phyloP scores from a whole-genome alignment of 768 basidiomycete species.

The Mrakia frigida region DNA sequence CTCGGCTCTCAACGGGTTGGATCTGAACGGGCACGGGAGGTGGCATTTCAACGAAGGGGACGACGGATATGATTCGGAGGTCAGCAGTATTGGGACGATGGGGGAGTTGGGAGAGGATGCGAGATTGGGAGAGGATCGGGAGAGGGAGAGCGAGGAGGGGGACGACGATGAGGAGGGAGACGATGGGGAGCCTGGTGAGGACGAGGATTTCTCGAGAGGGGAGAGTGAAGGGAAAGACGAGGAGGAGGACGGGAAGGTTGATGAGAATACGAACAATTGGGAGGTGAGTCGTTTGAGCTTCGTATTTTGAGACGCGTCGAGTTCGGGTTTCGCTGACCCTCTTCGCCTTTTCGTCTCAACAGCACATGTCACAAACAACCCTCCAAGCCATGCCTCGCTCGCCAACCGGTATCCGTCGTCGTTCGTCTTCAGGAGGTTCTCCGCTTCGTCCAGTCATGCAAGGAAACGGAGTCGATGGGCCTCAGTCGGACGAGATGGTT shows the following conservation, averaged over 20 bases:
- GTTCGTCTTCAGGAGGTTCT: constrained; percentile 69
- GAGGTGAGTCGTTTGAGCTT: constrained; percentile 57
- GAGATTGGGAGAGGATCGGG: constrained; percentile 54
- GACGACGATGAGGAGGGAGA: constrained; percentile 32
- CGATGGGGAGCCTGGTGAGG: constrained; percentile 56
- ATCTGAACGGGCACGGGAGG: constrained; percentile 62
- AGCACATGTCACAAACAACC: constrained; percentile 96
- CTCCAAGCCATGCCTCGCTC: constrained; percentile 90
- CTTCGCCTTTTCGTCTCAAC: constrained; percentile 3
- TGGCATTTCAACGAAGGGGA: constrained; percentile 75
- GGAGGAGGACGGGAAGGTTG: constrained; percentile 44
- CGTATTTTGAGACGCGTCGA: neutral
- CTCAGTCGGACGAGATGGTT: constrained; percentile 55
- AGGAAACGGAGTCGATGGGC: constrained; percentile 59
- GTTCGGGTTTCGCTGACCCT: neutral
- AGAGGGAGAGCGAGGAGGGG: constrained; percentile 31
- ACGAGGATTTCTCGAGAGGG: constrained; percentile 35
- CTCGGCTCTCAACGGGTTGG: constrained; percentile 27
- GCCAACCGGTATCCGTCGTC: constrained; percentile 60
- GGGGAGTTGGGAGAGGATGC: constrained; percentile 79
- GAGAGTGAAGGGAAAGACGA: constrained; percentile 13
- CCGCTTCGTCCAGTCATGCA: constrained; percentile 77
- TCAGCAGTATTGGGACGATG: constrained; percentile 85
- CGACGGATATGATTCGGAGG: constrained; percentile 63
- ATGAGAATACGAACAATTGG: constrained; percentile 91